A percentile compares a stretch with the other conserved stretches of the same genome.
Conservation (phyloP, 495 filamentous ascomycete species). For the Annulohypoxylon bovei region DNA sequence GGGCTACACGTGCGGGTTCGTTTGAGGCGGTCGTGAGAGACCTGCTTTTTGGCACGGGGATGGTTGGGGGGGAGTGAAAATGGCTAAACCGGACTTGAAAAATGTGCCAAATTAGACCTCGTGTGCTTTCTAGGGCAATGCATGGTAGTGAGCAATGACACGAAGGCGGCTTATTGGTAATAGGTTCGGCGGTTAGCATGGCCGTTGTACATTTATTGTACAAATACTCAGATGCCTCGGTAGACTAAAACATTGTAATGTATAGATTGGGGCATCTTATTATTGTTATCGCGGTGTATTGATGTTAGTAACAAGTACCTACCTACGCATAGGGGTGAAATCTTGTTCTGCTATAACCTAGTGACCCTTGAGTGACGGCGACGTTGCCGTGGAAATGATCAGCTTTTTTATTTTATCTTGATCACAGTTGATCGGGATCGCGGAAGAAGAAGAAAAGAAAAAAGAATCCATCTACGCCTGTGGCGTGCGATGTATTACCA, state of each 20-base stretch:
- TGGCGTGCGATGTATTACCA: too few species aligned
- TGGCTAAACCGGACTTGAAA: not conserved
- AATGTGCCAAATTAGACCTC: not conserved
- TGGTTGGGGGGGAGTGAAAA: not conserved
- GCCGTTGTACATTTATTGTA: not conserved
- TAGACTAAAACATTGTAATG: not conserved
- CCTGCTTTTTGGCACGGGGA: constrained; percentile 7
- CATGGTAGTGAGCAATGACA: not conserved
- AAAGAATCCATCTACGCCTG: too few species aligned
- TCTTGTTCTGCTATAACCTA: too few species aligned
- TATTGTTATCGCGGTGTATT: too few species aligned
- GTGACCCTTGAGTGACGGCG: too few species aligned
- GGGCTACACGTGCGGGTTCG: not conserved
- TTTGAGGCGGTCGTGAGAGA: not conserved
- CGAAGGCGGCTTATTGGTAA: not conserved
- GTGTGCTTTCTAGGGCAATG: not conserved
- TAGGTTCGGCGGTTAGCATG: not conserved
- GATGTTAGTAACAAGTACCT: too few species aligned
- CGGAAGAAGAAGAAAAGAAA: too few species aligned
- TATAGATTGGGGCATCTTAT: not conserved
- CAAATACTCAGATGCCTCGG: not conserved
- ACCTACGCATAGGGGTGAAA: too few species aligned
- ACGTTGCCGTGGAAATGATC: too few species aligned
- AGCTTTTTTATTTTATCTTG: too few species aligned
- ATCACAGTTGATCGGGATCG: too few species aligned